phyloP scores from a whole-genome alignment of 148 eudicot species.

The Vaccinium darrowii region DNA sequence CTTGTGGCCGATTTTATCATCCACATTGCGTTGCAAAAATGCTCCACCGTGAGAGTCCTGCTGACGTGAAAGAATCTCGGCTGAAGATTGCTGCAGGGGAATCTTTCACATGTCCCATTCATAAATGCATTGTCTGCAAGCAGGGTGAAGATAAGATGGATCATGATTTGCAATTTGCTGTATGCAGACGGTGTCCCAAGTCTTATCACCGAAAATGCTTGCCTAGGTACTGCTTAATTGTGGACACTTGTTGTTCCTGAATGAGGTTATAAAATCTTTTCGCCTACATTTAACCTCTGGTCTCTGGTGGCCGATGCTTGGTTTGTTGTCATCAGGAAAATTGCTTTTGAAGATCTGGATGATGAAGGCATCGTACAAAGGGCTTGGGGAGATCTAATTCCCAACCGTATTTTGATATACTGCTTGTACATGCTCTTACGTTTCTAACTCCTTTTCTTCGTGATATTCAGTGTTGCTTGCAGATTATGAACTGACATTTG shows the following conservation, averaged over 20 bases:
- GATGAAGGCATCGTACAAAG: slow-evolving; percentile 50
- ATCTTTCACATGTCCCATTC: slow-evolving; percentile 79
- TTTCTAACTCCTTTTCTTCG: not conserved
- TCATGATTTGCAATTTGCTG: slow-evolving; percentile 68
- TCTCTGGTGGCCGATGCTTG: slow-evolving; percentile 13
- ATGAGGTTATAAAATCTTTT: not conserved
- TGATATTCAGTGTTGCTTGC: not conserved
- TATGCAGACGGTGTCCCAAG: slow-evolving; percentile 93
- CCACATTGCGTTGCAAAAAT: slow-evolving; percentile 78
- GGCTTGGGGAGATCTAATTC: slow-evolving; percentile 85
- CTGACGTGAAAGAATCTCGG: slow-evolving; percentile 43
- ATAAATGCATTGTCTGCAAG: slow-evolving; percentile 63
- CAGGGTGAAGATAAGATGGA: slow-evolving; percentile 50
- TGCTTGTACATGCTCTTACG: slow-evolving; percentile 65
- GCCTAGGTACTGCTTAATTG: slow-evolving; percentile 55
- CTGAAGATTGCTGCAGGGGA: slow-evolving; percentile 67
- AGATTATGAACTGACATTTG: not conserved
- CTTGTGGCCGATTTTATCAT: slow-evolving; percentile 93
- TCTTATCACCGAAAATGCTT: slow-evolving; percentile 88
- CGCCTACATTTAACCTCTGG: not conserved
- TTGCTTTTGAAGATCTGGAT: slow-evolving; percentile 53
- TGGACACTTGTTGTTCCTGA: not conserved
- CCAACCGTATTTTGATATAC: slow-evolving; percentile 77
- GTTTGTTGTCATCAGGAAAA: slow-evolving; percentile 48
- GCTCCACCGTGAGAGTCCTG: slow-evolving; percentile 46